These are phyloP conservation scores for Chlorella sp. DNA, from an alignment of 139 green algal genomes.

Conservation along the genomic window DNA sequence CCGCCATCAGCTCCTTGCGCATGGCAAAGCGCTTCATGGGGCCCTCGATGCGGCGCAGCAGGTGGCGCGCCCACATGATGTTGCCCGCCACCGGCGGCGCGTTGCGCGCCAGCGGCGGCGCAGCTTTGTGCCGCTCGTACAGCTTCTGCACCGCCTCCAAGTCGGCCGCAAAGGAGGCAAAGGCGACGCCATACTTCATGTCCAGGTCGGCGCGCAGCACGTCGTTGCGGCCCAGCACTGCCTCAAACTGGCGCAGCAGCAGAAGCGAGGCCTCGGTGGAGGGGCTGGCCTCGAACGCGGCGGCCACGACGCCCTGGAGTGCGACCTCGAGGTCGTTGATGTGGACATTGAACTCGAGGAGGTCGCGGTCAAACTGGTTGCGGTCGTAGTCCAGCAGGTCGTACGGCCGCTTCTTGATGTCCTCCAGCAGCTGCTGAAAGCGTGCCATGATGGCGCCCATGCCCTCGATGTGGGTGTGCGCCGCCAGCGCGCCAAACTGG, in stretches of 20 bases:
- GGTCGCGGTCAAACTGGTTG: conserved; percentile 91
- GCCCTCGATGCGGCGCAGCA: conserved; percentile 89
- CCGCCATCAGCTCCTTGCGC: conserved; percentile 80
- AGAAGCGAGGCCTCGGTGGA: conserved; percentile 85
- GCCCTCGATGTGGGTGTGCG: conserved; percentile 93
- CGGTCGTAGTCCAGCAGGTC: conserved; percentile 87
- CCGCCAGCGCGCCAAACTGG: conserved; percentile 83
- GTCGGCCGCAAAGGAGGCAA: conserved; percentile 78
- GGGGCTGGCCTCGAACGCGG: conserved; percentile 85
- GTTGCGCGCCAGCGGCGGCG: conserved; percentile 80
- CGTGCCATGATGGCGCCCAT: conserved; percentile 71
- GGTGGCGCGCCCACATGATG: conserved; percentile 92
- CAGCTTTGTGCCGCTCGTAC: conserved; percentile 91
- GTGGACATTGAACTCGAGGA: conserved; percentile 95
- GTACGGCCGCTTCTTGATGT: conserved; percentile 88
- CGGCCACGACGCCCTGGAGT: conserved; percentile 88
- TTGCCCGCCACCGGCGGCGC: conserved; percentile 83
- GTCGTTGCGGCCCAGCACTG: conserved; percentile 84
- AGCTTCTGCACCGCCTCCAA: conserved; percentile 87
- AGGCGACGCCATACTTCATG: conserved; percentile 88
- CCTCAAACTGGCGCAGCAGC: conserved; percentile 87
- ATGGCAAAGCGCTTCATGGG: conserved; percentile 87
- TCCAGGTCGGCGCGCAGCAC: conserved; percentile 68
- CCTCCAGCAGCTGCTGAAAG: conserved; percentile 71
- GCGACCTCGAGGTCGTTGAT: conserved; percentile 92